A percentile compares a stretch with the other conserved stretches of the same genome.
Evolutionary conservation across 2,329 filamentous ascomycete species (phyloP).

Genomic region (Talaromyces marneffei): DNA sequence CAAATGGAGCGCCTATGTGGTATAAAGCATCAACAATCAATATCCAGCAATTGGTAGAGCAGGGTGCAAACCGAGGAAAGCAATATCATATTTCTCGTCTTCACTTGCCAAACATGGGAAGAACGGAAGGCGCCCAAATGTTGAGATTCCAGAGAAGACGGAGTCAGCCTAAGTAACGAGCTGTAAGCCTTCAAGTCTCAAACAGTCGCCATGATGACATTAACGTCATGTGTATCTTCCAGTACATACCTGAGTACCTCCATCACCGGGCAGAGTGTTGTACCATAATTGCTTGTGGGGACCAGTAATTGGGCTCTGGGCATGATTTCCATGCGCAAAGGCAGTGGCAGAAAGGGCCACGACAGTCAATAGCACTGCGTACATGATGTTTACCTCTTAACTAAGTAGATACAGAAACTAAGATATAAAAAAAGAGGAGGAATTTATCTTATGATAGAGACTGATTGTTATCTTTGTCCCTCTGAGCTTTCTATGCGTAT

Average conservation of each 20-base stretch:
- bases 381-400: not conserved
- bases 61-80: slow-evolving; percentile 62
- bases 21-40: not conserved
- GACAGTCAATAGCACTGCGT: not conserved
- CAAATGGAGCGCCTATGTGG: slow-evolving; percentile 65
- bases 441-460: not conserved
- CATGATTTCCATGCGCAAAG: slow-evolving; percentile 54
- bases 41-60: not conserved
- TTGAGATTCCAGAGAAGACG: slow-evolving; percentile 82
- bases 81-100: slow-evolving; percentile 72
- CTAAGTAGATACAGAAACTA: not conserved
- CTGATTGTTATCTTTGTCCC: not conserved
- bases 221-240: not conserved
- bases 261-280: slow-evolving; percentile 73
- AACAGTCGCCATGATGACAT: not conserved
- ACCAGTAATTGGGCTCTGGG: slow-evolving; percentile 58
- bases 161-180: slow-evolving; percentile 61
- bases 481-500: not conserved
- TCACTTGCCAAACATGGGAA: slow-evolving; percentile 66
- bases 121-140: slow-evolving; percentile 75
- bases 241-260: slow-evolving; percentile 65
- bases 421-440: not conserved
- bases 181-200: not conserved
- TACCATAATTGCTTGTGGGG: slow-evolving; percentile 76
- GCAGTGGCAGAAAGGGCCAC: slow-evolving; percentile 36